phyloP scores from a whole-genome alignment of 2,329 filamentous ascomycete species.

The Stachybotrys chlorohalonatus region DNA sequence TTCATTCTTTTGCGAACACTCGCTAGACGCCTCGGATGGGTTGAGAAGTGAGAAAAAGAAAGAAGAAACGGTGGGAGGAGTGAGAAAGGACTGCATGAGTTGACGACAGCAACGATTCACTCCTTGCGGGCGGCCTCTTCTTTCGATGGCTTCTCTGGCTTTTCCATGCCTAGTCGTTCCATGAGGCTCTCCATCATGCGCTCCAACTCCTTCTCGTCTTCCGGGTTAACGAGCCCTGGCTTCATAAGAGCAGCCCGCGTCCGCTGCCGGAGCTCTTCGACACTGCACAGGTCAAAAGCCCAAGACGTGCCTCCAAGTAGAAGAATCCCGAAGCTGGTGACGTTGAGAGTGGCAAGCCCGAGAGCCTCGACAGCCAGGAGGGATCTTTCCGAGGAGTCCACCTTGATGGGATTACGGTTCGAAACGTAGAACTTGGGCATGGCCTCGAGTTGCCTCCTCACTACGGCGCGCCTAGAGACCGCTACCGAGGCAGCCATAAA shows the following conservation, averaged over 20 bases:
- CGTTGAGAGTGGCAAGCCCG: conserved; percentile 79
- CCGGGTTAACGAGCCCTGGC: conserved; percentile 21
- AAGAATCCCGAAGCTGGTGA: conserved; percentile 67
- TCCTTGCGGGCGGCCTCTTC: conserved; percentile 3
- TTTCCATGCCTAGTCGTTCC: conserved; percentile 34
- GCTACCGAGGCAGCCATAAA: conserved; percentile 67
- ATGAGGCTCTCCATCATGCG: conserved; percentile 53
- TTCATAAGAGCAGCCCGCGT: conserved; percentile 34
- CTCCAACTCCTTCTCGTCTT: conserved; percentile 52
- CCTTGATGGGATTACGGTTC: conserved; percentile 28
- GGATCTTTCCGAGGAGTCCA: conserved; percentile 20
- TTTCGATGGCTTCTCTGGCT: conserved; percentile 5
- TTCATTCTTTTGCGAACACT: too few species aligned
- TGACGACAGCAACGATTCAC: background rate
- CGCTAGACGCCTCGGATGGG: too few species aligned
- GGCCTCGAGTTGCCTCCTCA: conserved; percentile 49
- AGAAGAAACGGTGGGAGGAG: too few species aligned
- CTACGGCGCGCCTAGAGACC: conserved; percentile 62
- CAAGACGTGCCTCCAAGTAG: conserved; percentile 64
- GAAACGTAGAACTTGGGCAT: conserved; percentile 65
- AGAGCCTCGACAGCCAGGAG: conserved; percentile 76
- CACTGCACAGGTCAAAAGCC: conserved; percentile 63
- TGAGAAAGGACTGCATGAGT: too few species aligned
- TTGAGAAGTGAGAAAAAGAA: too few species aligned
- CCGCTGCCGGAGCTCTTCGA: conserved; percentile 53